A percentile compares a stretch with the other conserved stretches of the same genome.
These are phyloP conservation scores for Petunia hybrid DNA, from an alignment of 305 asterid genomes.

Conservation along the genomic window DNA sequence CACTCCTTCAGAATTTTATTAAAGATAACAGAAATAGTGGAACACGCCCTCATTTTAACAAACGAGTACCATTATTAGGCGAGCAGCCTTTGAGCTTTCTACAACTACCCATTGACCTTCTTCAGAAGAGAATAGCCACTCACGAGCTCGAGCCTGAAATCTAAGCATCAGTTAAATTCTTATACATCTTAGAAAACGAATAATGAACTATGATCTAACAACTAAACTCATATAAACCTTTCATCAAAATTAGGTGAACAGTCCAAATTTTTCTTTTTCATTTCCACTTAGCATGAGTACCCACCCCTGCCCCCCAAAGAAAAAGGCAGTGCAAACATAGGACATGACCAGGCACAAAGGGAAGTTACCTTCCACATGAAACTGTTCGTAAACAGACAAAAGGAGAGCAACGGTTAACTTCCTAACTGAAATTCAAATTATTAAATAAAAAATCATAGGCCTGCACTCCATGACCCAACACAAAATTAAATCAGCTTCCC, in stretches of 20 bases:
- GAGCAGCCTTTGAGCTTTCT: conserved; percentile 82
- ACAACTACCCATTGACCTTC: conserved; percentile 94
- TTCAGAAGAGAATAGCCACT: conserved; percentile 91
- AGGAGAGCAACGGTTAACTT: not conserved
- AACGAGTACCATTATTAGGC: conserved; percentile 71
- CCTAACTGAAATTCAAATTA: not conserved
- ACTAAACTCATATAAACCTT: not conserved
- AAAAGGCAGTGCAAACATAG: not conserved
- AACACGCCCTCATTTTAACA: not conserved
- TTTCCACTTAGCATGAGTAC: not conserved
- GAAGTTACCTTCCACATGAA: conserved; percentile 15
- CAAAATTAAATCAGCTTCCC: conserved; percentile 8
- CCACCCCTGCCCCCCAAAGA: not conserved
- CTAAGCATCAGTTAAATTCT: conserved; percentile 48
- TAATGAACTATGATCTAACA: conserved; percentile 22
- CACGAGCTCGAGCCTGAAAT: conserved; percentile 85
- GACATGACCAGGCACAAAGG: not conserved
- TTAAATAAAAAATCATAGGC: not conserved
- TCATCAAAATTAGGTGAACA: not conserved
- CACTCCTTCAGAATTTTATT: not conserved
- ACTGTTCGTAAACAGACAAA: conserved; percentile 1
- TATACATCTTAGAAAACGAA: not conserved
- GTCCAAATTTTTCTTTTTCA: not conserved
- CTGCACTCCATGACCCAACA: not conserved
- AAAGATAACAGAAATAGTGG: not conserved